Base-by-base conservation (phyloP, 1,284 basidiomycete species). In the Leccinum pachyderme region DNA sequence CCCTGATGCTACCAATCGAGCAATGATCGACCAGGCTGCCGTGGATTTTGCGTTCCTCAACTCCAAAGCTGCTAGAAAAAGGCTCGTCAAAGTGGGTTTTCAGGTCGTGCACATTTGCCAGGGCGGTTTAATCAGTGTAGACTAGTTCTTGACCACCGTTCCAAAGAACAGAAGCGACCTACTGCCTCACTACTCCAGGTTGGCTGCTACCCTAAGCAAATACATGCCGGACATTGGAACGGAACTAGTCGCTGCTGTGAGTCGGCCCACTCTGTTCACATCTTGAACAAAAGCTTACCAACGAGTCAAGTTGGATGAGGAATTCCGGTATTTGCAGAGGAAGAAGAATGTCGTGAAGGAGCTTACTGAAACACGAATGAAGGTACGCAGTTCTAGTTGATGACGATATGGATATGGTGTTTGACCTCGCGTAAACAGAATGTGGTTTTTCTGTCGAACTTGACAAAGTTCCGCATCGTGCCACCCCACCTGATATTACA, bases 31-130 rank as follows among this genome's bases (percentile, higher is more conserved):
- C 69, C 92, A 95, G 70, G 89, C 91, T 18, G 95, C 95, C 0
- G 85, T 98, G 35, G 96, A 99, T 61, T 98, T 99, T 71, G 93
- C 94, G 0, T 94, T 95, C 67, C 77, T 98, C 56, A 98, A 98
- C 69, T 95, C 93, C 44, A 98, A 98, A 72, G 93, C 94, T 11
- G 92, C 95, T 2, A 80, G 97, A 58, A 95, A 95, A 67, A 79
- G 95, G 49, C 80, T 98, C 27, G 80, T 93, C 62, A 95, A 87
- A 79, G 93, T 92, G 61, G 28, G 76, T 64, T 31, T n/a, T 22
- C 48, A 29, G 49, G 48, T 25, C n/a, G 13, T 51, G 37, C 5
- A 48, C 35, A 27, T 45, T 47, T 50, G 39, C 35, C 15, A 18
- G 52, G n/a, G 7, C 57, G 44, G 46, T 57, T 53, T 59, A 44